Evolutionary conservation across 768 basidiomycete species (phyloP), one percentile per base, ranked within the genome.

Genomic region (Russula sp.): DNA sequence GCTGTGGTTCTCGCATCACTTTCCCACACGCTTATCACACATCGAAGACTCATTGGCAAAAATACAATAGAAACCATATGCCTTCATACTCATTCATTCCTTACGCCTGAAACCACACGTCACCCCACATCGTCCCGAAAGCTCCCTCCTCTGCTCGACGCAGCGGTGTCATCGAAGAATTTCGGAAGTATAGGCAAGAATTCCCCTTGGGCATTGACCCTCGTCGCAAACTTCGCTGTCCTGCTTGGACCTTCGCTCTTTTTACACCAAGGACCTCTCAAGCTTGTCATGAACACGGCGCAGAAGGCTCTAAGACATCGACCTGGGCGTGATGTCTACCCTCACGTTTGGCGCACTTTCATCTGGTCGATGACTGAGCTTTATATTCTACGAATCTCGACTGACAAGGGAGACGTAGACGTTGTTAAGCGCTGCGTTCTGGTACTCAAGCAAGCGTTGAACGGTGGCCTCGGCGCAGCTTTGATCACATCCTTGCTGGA

Each of bases 331-430:
- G 64, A 44, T 36, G 50, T 65, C 40, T 51, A 65, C 64, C 59
- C 64, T 22, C 64, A 61, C 16, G 49, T 65, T 44, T 65, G 64
- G 64, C 59, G 59, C 24, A 65, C 64, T 10, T 65, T 65, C 28
- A 65, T 65, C 20, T 65, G 64, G 64, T 65, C 64, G 26, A 65
- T 65, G 64, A 51, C 18, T n/a, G 59, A 65, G n/a, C 64, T 65
- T 30, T 48, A 24, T 61, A 24, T 18, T 32, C 64, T 57, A 46
- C 64, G 42, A 44, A 44, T 24, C 8, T 54, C 42, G n/a, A 46
- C 34, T 30, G 14, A 55, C 10, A 26, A 28, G 11, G 59, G 11
- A 20, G 42, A 57, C 24, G 49, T 57, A 9, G 64, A 61, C 18
- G 24, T 52, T 18, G 30, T 61, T n/a, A 49, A 48, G 49, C 64